Base-by-base conservation (phyloP, 805 yeast species). In the Saccharomycopsis synnaedendra region DNA sequence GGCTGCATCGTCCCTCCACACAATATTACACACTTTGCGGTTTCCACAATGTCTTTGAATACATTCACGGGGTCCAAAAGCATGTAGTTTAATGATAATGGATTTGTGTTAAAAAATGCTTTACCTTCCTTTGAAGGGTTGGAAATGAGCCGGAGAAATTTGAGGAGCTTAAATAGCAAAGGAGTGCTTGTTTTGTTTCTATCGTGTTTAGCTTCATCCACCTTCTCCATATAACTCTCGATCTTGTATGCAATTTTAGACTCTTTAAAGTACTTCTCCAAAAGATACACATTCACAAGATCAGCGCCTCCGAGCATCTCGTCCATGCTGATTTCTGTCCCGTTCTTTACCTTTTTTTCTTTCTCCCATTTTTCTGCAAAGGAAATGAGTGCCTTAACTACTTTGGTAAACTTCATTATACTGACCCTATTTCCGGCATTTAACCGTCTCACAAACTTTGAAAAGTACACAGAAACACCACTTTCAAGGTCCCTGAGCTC, bases 1-100 rank as follows among this genome's bases (percentile, higher is more conserved):
- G 97, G 97, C 58, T 85, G 90, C 96, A 88, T 86, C 0, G 97
- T 89, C 9, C 97, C 97, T 35, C 97, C 97, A 1, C 96, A 93
- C 3, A 89, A 60, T 1, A 90, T 67, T 0, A 89, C 82, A 60
- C 89, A 81, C 54, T 71, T 71, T 0, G 87, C 70, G 9, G 76
- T 73, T 3, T 77, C 76, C 0, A 85, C 76, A 3, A 90, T 68
- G 2, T 79, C 80, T 46, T 70, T 67, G 58, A 89, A 86, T 3
- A 76, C 68, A 43, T 75, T 76, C 47, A 86, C 78, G 3, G 96
- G 95, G 57, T 88, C 95, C 5, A 89, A 65, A 5, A 87, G 65
- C 70, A 86, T 72, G 57, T 88, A 89, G 56, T 47, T 11, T 41
- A 31, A 1, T 55, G 49, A 19, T 57, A 60, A 43, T 9, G 66